Evolutionary conservation across 2,329 filamentous ascomycete species (phyloP).

Genomic region (Trichoderma hamatum): DNA sequence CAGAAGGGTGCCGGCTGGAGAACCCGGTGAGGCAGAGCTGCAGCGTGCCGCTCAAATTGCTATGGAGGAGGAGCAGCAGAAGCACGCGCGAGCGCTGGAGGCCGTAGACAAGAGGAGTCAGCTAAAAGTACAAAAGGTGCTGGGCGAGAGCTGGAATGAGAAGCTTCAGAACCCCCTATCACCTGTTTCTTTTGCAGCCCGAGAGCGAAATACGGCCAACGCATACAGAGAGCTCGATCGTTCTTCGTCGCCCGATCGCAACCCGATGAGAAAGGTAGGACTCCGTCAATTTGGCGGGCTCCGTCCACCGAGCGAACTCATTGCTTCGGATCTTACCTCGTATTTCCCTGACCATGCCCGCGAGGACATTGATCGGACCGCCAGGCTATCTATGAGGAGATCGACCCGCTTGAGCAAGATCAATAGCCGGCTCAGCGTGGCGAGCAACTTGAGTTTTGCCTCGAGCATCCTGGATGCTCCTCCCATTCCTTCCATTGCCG

Average conservation of each 20-base stretch:
- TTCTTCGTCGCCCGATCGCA: constrained; percentile 53
- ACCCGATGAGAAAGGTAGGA: constrained; percentile 54
- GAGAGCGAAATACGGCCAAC: constrained; percentile 67
- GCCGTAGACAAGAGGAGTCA: constrained; percentile 75
- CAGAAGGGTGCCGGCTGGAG: constrained; percentile 86
- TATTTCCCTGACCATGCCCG: constrained; percentile 96
- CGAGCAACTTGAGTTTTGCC: constrained; percentile 89
- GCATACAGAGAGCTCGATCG: constrained; percentile 61
- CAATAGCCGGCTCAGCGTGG: constrained; percentile 89
- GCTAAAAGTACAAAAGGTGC: constrained; percentile 83
- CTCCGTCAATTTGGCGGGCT: constrained; percentile 87
- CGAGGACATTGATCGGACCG: constrained; percentile 93
- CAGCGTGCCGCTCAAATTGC: constrained; percentile 87
- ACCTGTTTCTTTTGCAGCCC: constrained; percentile 72
- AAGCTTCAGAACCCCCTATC: constrained; percentile 83
- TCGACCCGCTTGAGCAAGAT: constrained; percentile 90
- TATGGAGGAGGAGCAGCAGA: constrained; percentile 79
- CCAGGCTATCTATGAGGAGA: constrained; percentile 86
- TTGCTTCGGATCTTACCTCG: constrained; percentile 91
- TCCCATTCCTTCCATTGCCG: constrained; percentile 92
- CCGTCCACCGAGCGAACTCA: constrained; percentile 92
- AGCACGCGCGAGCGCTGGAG: constrained; percentile 65
- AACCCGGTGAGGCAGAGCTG: constrained; percentile 84
- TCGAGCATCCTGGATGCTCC: constrained; percentile 92
- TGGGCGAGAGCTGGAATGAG: constrained; percentile 84